Base-by-base conservation (phyloP, 306 rosid genomes). In the Cucurbita moschata region DNA sequence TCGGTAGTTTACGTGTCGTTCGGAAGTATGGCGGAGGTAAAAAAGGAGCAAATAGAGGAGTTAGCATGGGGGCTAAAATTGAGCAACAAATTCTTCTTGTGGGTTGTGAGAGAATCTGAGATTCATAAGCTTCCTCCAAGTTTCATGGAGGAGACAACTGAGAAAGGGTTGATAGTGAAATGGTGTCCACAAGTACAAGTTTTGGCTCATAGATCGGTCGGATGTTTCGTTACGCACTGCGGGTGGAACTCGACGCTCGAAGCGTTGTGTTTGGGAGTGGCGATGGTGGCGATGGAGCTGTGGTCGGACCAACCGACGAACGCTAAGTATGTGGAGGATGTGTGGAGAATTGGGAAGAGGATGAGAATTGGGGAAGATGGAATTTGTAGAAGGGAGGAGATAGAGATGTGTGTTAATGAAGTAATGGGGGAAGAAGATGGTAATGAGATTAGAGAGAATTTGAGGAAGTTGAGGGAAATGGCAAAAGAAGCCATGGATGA, bases 161-260 rank as follows among this genome's bases (percentile, higher is more conserved):
- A 52, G 10, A 52, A 54, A 52, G 54, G 58, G 5, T 0, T 23
- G 8, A 14, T 69, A 0, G 74, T 81, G 38, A 59, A 16, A 0
- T 81, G 82, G 79, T 68, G 82, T 64, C n/a, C 68, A 5, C 85
- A 78, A 26, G 37, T 77, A 6, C 35, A 71, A 62, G 77, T 81
- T 12, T 70, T 78, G 79, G 49, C 47, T 40, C 76, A 81, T 47
- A 57, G 19, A 53, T 73, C 79, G 0, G 8, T 81, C 0, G 85
- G 85, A 1, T 78, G 82, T 52, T 81, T 81, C 40, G 19, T 81
- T 11, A 78, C 68, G 15, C 85, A 81, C 49, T 74, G 85, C 1
- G 79, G 84, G 4, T 81, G 84, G 81, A 81, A 77, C 73, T 81
- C 84, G 2, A 74, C 75, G 0, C 73, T 78, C 0, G 85, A 81